Base-by-base conservation (phyloP, 805 yeast genomes). In the Candida coleopterorum region DNA sequence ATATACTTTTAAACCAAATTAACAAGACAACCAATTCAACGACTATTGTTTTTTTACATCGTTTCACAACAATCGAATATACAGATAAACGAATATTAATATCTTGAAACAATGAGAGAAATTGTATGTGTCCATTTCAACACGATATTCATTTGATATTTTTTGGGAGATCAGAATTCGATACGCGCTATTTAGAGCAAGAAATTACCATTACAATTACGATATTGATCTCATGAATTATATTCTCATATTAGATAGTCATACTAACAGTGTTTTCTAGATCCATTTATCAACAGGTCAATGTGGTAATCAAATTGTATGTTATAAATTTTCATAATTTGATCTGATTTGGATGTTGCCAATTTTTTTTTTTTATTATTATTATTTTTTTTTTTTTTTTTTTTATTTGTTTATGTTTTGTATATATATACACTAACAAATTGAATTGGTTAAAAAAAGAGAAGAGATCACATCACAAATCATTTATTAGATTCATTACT, bases 251-350 rank as follows among this genome's bases (percentile, higher is more conserved):
- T 9, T 9, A 14, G 4, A 10, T 14, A 25, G 22, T 23, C 12
- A 7, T 39, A 40, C 43, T 37, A 40, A 30, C 38, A 11, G 11
- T 29, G 9, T 10, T 38, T 37, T 36, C 29, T 62, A 81, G 93
- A 86, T 89, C 64, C 97, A 89, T 68, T 77, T 89, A 64, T 89
- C 97, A 41, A 83, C 96, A 40, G 97, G 97, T 66, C 97, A 89
- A 73, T 88, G 97, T 79, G 96, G 97, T 79, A 89, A 89, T 77
- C 97, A 89, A 71, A 87, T 89, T 51, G 86, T 77, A 69, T 53
- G 81, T 75, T 4, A 24, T n/a, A 24, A 24, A 24, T 9, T 25
- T 6, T 17, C 9, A 25, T 12, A 17, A 15, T 23, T 24, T 16
- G 6, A 12, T 9, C 29, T 23, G 14, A 25, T 14, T 24, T 24